Evolutionary conservation across 768 basidiomycete genomes (phyloP).

Genomic region (Glaciozyma martinii): DNA sequence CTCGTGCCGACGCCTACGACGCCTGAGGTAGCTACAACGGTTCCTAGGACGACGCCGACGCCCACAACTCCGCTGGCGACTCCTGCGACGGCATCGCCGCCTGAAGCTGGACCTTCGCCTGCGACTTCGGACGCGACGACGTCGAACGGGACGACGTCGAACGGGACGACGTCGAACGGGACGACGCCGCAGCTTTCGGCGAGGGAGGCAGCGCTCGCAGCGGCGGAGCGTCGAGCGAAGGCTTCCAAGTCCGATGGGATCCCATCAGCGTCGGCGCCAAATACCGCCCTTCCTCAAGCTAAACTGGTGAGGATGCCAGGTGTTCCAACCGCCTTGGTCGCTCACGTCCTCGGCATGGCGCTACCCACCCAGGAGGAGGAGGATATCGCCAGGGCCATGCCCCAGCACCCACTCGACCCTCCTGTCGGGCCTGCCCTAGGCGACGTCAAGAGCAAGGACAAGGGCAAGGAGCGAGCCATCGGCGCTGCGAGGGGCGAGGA

Average conservation of each 20-base stretch:
- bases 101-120: not conserved
- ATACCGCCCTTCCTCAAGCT: not conserved
- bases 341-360: too few species aligned
- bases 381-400: too few species aligned
- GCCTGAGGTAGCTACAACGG: not conserved
- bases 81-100: not conserved
- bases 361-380: too few species aligned
- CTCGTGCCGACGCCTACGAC: not conserved
- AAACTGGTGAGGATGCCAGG: not conserved
- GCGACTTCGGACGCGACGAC: not conserved
- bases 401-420: too few species aligned
- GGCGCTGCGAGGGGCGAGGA: too few species aligned
- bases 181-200: not conserved
- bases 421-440: too few species aligned
- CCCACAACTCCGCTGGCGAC: not conserved
- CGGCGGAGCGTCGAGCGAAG: constrained; percentile 9
- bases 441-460: too few species aligned
- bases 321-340: too few species aligned
- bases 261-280: too few species aligned
- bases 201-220: constrained; percentile 12
- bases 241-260: not conserved
- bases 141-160: not conserved
- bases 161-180: not conserved
- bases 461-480: too few species aligned
- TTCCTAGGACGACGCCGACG: not conserved